Percentiles rank a stretch among this genome's conserved stretches.
These are phyloP conservation scores for Penicillium subrubescens DNA, from an alignment of 495 filamentous ascomycete genomes.

Conservation along the genomic window DNA sequence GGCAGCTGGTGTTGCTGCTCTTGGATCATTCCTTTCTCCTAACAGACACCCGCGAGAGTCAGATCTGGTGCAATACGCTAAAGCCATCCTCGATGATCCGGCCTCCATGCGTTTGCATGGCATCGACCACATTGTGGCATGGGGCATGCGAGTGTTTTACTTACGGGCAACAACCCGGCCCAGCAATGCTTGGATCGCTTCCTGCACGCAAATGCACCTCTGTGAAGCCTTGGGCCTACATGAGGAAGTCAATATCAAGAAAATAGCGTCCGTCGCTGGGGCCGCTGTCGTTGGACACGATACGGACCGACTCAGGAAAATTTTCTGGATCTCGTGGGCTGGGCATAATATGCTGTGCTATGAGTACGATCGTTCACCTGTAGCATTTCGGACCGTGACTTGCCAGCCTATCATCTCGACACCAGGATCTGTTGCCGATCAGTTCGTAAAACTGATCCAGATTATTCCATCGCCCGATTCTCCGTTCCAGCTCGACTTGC, in stretches of 20 bases:
- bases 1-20: background rate
- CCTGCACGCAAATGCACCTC: conserved; percentile 31
- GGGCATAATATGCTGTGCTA: background rate
- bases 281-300: background rate
- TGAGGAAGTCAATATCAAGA: background rate
- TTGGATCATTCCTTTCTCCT: background rate
- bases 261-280: background rate
- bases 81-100: background rate
- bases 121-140: conserved; percentile 38
- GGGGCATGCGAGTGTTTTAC: conserved; percentile 38
- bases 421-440: background rate
- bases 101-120: conserved; percentile 1
- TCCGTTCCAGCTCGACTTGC: background rate
- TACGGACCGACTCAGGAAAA: background rate
- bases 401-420: background rate
- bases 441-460: background rate
- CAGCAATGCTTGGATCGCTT: conserved; percentile 39
- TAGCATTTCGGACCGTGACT: background rate
- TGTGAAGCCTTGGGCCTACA: background rate
- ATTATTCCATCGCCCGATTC: background rate
- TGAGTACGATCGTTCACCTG: background rate
- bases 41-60: background rate
- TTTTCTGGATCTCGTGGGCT: background rate
- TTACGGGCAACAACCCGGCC: conserved; percentile 38
- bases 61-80: background rate